Base-by-base conservation (phyloP, 2,329 filamentous ascomycete genomes). In the Exophiala calicioides region DNA sequence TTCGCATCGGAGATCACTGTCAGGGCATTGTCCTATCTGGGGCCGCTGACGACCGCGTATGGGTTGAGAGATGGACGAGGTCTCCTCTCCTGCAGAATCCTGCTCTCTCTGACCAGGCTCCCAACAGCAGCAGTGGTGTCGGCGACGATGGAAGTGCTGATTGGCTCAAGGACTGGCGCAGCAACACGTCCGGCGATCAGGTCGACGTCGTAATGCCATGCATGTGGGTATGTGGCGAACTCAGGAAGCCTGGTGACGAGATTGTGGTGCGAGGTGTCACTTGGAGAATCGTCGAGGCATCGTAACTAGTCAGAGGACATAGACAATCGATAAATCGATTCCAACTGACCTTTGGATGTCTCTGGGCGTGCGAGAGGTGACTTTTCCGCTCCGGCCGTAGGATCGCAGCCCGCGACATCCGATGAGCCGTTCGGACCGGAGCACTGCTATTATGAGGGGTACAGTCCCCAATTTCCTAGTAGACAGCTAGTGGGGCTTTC, bases 1-100 rank as follows among this genome's bases (percentile, higher is more conserved):
- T 58, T 41, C 33, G 50, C 9, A 33, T 56, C 26, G 55, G 53
- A n/a, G 31, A 52, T 24, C 48, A 50, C 32, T 56, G 50, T 46
- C 55, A 58, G 47, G 47, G 50, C 34, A 52, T 58, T 21, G 31
- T 52, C n/a, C 40, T n/a, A n/a, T n/a, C n/a, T n/a, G n/a, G n/a
- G n/a, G n/a, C n/a, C n/a, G n/a, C n/a, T n/a, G n/a, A n/a, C n/a
- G n/a, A n/a, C n/a, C n/a, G n/a, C n/a, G n/a, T n/a, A n/a, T n/a
- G n/a, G n/a, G 50, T 56, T 1, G 53, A 53, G 36, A 40, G 53
- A 34, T 56, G 53, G 53, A 37, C 29, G 9, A 47, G 29, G 24
- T 9, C 15, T 19, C 32, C 21, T 23, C 27, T 37, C 15, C 15
- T 33, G 30, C n/a, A 23, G n/a, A 33, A 45, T 21, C 33, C 42